A percentile compares a stretch with the other conserved stretches of the same genome.
These are phyloP conservation scores for Gymnopus androsaceus DNA, from an alignment of 1,284 basidiomycete genomes.

Conservation along the genomic window DNA sequence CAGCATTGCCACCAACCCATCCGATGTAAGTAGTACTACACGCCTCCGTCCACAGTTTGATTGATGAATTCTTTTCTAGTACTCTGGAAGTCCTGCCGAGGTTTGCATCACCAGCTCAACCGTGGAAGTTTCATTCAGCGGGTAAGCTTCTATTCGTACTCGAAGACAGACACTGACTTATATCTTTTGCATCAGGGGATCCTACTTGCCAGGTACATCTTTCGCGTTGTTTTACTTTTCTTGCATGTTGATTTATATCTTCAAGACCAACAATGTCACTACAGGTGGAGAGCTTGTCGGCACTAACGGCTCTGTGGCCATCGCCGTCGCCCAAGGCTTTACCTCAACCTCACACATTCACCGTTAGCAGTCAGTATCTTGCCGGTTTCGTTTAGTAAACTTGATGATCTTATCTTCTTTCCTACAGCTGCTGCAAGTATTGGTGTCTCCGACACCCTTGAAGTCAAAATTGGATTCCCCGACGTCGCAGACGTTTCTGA, in stretches of 20 bases:
- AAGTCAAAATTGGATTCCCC: background rate
- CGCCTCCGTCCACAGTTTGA: too few relatives aligned
- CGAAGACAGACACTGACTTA: background rate
- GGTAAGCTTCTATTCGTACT: background rate
- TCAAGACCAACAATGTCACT: background rate
- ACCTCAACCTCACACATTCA: background rate
- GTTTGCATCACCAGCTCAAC: background rate
- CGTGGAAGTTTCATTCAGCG: background rate
- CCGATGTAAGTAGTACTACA: background rate
- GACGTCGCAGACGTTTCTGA: background rate
- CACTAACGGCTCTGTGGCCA: constrained; percentile 1
- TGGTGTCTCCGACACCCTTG: background rate
- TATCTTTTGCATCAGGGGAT: background rate
- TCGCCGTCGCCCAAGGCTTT: background rate
- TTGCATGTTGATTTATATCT: too few relatives aligned
- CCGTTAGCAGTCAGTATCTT: background rate
- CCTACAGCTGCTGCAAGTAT: constrained; percentile 3
- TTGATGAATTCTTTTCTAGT: constrained; percentile 1
- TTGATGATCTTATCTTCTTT: background rate
- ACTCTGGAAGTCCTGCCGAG: constrained; percentile 2
- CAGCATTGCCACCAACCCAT: constrained; percentile 18
- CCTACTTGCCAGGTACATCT: constrained; percentile 4
- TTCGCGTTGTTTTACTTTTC: too few relatives aligned
- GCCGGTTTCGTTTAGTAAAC: background rate
- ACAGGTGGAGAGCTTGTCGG: background rate